Conservation (phyloP, 495 filamentous ascomycete species). For the Penicillium psychrofluorescens region DNA sequence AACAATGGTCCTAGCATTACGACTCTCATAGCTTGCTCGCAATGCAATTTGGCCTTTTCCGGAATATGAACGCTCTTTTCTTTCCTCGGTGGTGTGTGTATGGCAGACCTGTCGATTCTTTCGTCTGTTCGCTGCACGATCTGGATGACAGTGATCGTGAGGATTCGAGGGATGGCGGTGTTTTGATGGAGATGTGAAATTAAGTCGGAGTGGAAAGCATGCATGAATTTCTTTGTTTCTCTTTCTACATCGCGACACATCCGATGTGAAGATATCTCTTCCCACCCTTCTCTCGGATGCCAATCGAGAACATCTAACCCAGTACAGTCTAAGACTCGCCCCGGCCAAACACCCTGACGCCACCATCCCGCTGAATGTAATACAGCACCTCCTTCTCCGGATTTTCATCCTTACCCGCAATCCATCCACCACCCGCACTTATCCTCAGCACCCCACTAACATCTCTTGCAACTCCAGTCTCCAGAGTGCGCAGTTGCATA, state of each 20-base stretch:
- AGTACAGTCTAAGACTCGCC: slow-evolving; percentile 39
- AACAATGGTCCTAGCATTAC: slow-evolving; percentile 33
- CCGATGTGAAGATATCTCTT: slow-evolving; percentile 33
- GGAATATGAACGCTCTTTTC: slow-evolving; percentile 25
- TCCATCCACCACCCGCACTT: slow-evolving; percentile 49
- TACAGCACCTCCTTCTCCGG: slow-evolving; percentile 69
- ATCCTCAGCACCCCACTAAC: slow-evolving; percentile 84
- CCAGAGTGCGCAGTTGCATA: slow-evolving; percentile 64
- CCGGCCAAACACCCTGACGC: slow-evolving; percentile 71
- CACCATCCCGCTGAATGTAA: slow-evolving; percentile 68
- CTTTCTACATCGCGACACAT: slow-evolving; percentile 38
- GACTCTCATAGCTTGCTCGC: slow-evolving; percentile 19
- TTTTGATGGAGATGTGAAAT: slow-evolving; percentile 15
- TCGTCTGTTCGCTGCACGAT: slow-evolving; percentile 10
- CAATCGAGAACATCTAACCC: slow-evolving; percentile 1
- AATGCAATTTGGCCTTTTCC: slow-evolving; percentile 31
- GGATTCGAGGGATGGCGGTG: slow-evolving; percentile 16
- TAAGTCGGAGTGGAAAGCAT: slow-evolving; percentile 29
- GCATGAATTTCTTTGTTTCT: slow-evolving; percentile 39
- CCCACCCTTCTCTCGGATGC: not conserved
- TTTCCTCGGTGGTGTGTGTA: slow-evolving; percentile 31
- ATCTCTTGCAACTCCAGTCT: slow-evolving; percentile 81
- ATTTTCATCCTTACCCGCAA: slow-evolving; percentile 21
- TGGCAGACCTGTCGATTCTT: slow-evolving; percentile 26
- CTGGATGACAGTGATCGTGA: slow-evolving; percentile 3